Percentiles rank a stretch among this genome's conserved stretches.
phyloP scores from a whole-genome alignment of 345 rosid genomes.

The Salix exigua region DNA sequence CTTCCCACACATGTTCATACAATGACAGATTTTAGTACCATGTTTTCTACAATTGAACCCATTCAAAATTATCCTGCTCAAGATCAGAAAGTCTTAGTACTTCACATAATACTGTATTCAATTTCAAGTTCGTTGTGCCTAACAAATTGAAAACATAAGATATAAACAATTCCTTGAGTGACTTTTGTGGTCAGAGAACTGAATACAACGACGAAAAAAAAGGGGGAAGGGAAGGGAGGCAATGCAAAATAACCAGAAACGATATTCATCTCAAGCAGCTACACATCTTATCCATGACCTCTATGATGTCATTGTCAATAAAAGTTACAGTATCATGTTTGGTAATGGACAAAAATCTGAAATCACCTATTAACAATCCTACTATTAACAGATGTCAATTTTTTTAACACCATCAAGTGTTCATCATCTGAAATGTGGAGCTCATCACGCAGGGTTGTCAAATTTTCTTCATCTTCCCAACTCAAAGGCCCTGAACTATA shows the following conservation, averaged over 20 bases:
- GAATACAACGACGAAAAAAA: no score
- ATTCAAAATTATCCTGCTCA: no score
- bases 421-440: slow-evolving; percentile 37
- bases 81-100: no score
- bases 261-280: no score
- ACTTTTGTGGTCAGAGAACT: no score
- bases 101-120: no score
- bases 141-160: background rate
- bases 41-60: no score
- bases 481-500: slow-evolving; percentile 33
- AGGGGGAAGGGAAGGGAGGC: no score
- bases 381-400: slow-evolving; percentile 25
- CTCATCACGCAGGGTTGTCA: slow-evolving; percentile 24
- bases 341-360: background rate
- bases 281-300: background rate
- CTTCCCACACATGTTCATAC: no score
- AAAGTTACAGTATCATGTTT: background rate
- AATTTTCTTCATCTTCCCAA: slow-evolving; percentile 36
- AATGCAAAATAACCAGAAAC: no score
- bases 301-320: background rate
- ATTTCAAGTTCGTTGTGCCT: background rate
- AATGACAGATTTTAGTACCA: no score
- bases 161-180: no score
- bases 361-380: slow-evolving; percentile 19
- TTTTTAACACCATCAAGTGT: slow-evolving; percentile 33